Base-by-base conservation (phyloP, 192 early-diverging fungal genomes). In the Paraglomus brasilianum region DNA sequence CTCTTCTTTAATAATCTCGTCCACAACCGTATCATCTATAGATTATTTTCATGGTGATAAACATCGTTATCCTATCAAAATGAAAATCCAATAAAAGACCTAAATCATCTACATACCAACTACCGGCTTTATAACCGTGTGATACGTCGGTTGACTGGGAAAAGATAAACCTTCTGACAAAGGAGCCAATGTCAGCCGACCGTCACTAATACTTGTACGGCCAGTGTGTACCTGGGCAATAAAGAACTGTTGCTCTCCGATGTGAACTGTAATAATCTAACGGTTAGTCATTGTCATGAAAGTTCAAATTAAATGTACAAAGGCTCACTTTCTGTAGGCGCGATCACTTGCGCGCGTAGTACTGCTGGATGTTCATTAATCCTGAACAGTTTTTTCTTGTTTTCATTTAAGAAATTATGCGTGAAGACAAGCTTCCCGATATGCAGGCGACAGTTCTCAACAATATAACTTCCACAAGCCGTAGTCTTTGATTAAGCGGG, bases 341-440 rank as follows among this genome's bases (percentile, higher is more conserved):
- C 66, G 71, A 73, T 74, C 66, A 71, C 74, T 15, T 67, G 59
- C 0, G 73, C 78, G 52, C 71, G 76, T 59, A 80, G 30, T 8
- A 73, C 72, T 40, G 71, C 51, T 43, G 78, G 78, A 59, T 80
- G 75, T 21, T 75, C 72, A 49, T 86, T 82, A 1, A 86, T 68
- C 10, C 82, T 71, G 63, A 86, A 80, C 9, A 75, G 70, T 36
- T 76, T 76, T 41, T 85, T 83, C 62, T 71, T 81, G 46, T 52
- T 78, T 41, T 79, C 72, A 45, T 81, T 68, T 61, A 81, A 62
- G 55, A 85, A 85, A 58, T 79, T 83, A 30, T 87, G 81, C 14
- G 74, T 44, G 58, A 89, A 85, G 15, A 80, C 66, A 21, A 90
- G 52, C 64, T 87, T 88, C 21, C 88, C 88, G 30, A 84, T 78